A percentile compares a stretch with the other conserved stretches of the same genome.
Conservation (phyloP, 2,329 filamentous ascomycete genomes). For the Allantophomopsis lycopodina region DNA sequence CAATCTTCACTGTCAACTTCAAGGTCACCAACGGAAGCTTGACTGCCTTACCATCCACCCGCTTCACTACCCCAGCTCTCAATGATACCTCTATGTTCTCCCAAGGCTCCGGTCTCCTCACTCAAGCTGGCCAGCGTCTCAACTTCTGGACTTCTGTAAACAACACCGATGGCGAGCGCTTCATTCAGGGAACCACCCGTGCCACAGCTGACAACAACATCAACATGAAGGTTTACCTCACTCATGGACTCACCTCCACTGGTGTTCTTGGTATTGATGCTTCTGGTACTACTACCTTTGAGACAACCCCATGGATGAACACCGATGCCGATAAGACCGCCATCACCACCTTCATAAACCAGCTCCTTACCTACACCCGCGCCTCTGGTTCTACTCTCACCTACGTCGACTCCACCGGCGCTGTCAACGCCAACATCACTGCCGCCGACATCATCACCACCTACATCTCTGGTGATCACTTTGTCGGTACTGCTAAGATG, state of each 20-base stretch:
- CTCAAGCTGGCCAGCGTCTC: constrained; percentile 27
- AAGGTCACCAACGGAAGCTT: neutral
- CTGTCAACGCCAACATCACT: neutral
- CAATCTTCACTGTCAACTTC: constrained; percentile 1
- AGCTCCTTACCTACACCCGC: neutral
- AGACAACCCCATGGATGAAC: constrained; percentile 19
- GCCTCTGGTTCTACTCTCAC: neutral
- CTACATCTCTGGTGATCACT: constrained; percentile 24
- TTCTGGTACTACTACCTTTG: constrained; percentile 24
- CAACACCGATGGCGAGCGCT: constrained; percentile 22
- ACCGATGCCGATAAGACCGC: neutral
- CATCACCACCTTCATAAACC: neutral
- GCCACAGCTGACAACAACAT: constrained; percentile 24
- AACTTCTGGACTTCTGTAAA: constrained; percentile 23
- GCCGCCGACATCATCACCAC: neutral
- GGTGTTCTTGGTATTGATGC: constrained; percentile 25
- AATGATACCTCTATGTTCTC: constrained; percentile 18
- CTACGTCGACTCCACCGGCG: neutral
- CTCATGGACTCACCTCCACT: constrained; percentile 29
- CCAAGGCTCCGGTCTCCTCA: constrained; percentile 22
- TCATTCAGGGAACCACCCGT: constrained; percentile 28
- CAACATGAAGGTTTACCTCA: constrained; percentile 31
- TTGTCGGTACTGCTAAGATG: constrained; percentile 45
- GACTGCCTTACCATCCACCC: neutral
- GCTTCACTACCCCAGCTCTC: neutral